Conservation (phyloP, 805 yeast species). For the Starmera dryadoides region DNA sequence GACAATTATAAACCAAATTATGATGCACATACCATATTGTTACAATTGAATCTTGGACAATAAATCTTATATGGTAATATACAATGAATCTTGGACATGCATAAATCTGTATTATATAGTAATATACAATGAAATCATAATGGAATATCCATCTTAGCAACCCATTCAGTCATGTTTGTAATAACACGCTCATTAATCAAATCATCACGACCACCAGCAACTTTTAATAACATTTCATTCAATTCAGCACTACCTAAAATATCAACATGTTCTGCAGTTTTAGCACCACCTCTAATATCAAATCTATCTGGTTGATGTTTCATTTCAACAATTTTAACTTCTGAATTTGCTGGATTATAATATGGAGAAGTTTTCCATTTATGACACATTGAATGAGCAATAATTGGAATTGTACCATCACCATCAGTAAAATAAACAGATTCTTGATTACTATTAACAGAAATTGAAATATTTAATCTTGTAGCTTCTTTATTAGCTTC, state of each 20-base stretch:
- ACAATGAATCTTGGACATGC: no score
- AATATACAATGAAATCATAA: no score
- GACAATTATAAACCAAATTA: no score
- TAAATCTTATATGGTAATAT: no score
- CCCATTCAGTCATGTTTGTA: conserved; percentile 60
- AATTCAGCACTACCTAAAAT: conserved; percentile 88
- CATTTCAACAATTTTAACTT: conserved; percentile 82
- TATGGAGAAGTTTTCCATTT: conserved; percentile 71
- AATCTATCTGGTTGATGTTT: conserved; percentile 88
- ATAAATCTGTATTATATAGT: no score
- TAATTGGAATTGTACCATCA: conserved; percentile 87
- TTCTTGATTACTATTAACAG: conserved; percentile 45
- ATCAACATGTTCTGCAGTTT: conserved; percentile 97
- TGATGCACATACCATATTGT: no score
- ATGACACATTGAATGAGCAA: conserved; percentile 88
- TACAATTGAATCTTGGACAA: no score
- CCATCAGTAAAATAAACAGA: conserved; percentile 87
- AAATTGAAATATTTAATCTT: conserved; percentile 66
- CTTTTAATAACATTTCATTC: conserved; percentile 75
- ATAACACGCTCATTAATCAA: conserved; percentile 50
- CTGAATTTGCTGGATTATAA: conserved; percentile 71
- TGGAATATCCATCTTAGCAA: conserved; percentile 19
- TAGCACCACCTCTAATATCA: conserved; percentile 95
- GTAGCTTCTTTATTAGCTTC: conserved; percentile 44
- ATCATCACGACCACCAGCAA: conserved; percentile 78